A percentile compares a stretch with the other conserved stretches of the same genome.
These are phyloP conservation scores for Dendrostoma leiphaemia DNA, from an alignment of 2,329 filamentous ascomycete genomes.

Conservation along the genomic window DNA sequence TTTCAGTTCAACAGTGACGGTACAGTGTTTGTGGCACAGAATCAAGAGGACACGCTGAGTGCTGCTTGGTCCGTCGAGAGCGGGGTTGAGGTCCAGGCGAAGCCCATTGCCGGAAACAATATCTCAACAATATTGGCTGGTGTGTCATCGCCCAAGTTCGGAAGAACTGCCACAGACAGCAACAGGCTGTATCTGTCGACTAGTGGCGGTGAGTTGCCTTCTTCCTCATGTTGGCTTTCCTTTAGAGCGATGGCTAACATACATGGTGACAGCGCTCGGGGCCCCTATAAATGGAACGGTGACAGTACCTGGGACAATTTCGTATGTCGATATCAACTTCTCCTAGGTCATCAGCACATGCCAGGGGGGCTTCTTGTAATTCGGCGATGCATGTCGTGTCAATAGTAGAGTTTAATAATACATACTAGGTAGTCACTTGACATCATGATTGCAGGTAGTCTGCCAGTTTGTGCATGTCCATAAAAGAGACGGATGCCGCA, in stretches of 20 bases:
- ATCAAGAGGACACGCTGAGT: constrained; percentile 7
- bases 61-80: neutral
- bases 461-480: neutral
- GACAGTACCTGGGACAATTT: constrained; percentile 7
- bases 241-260: neutral
- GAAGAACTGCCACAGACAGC: constrained; percentile 1
- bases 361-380: neutral
- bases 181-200: constrained; percentile 11
- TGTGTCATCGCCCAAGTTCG: constrained; percentile 11
- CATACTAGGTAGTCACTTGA: neutral
- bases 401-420: neutral
- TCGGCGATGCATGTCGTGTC: neutral
- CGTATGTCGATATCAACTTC: constrained; percentile 5
- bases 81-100: neutral
- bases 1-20: constrained; percentile 7
- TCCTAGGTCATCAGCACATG: too few species aligned
- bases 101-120: constrained; percentile 1
- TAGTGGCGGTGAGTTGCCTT: constrained; percentile 5
- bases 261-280: neutral
- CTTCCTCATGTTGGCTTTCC: too few species aligned
- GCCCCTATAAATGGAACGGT: constrained; percentile 6
- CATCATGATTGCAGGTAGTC: neutral
- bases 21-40: constrained; percentile 2
- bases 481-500: too few species aligned
- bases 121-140: constrained; percentile 7